A percentile compares a stretch with the other conserved stretches of the same genome.
Evolutionary conservation across 139 green algal genomes (phyloP).

Genomic region (Asterochloris sp.): DNA sequence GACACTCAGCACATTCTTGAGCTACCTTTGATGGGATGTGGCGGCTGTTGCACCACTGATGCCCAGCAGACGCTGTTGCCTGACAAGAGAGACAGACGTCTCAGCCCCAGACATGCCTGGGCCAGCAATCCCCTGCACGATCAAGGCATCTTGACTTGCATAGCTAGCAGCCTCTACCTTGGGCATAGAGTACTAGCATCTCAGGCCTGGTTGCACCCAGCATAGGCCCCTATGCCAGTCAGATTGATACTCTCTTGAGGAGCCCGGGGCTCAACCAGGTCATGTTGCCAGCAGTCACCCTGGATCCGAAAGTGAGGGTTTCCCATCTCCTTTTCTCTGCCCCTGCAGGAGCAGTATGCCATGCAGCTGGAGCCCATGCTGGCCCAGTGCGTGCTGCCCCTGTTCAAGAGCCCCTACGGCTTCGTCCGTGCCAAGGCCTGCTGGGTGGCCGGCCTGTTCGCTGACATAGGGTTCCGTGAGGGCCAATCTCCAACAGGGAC

Average conservation of each 20-base stretch:
- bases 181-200: too few relatives aligned
- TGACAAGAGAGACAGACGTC: too few relatives aligned
- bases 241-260: not conserved
- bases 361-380: slow-evolving; percentile 84
- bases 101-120: too few relatives aligned
- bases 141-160: too few relatives aligned
- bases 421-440: slow-evolving; percentile 90
- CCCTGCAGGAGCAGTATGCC: slow-evolving; percentile 73
- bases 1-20: not conserved
- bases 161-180: too few relatives aligned
- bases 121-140: too few relatives aligned
- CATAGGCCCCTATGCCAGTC: too few relatives aligned
- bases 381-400: slow-evolving; percentile 68
- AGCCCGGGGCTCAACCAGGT: not conserved
- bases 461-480: slow-evolving; percentile 74
- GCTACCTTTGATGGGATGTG: too few relatives aligned
- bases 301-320: not conserved
- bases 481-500: slow-evolving; percentile 45
- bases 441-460: slow-evolving; percentile 83
- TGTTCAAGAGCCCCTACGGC: slow-evolving; percentile 52
- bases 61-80: too few relatives aligned
- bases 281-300: not conserved
- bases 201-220: too few relatives aligned
- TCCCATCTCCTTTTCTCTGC: not conserved
- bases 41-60: too few relatives aligned